A percentile compares a stretch with the other conserved stretches of the same genome.
These are phyloP conservation scores for Byssothecium circinans DNA, from an alignment of 2,329 filamentous ascomycete species.

Conservation along the genomic window DNA sequence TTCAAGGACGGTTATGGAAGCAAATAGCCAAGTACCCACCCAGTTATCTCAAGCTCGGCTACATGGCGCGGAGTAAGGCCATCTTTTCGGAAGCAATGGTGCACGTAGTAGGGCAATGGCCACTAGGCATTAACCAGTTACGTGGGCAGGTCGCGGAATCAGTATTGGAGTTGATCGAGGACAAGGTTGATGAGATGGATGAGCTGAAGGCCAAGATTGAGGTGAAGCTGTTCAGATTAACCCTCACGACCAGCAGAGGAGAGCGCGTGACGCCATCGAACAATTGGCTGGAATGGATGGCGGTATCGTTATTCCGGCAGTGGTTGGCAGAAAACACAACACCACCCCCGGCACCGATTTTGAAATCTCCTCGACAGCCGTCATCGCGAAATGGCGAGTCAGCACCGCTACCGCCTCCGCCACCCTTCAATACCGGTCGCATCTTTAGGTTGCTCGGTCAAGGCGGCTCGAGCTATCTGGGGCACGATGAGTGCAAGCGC, in stretches of 20 bases:
- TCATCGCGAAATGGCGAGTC: conserved; percentile 20
- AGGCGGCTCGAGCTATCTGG: conserved; percentile 66
- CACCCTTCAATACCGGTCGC: conserved; percentile 65
- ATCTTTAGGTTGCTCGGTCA: conserved; percentile 78
- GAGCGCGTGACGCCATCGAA: conserved; percentile 80
- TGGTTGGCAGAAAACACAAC: conserved; percentile 92
- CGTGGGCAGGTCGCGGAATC: conserved; percentile 68
- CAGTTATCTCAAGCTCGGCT: conserved; percentile 86
- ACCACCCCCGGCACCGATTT: conserved; percentile 61
- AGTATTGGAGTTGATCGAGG: conserved; percentile 87
- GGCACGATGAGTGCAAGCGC: conserved; percentile 84
- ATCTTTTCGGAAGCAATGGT: conserved; percentile 79
- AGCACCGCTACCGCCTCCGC: conserved; percentile 35
- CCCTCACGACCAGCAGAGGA: conserved; percentile 74
- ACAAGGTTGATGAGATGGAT: conserved; percentile 90
- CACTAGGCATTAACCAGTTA: conserved; percentile 74
- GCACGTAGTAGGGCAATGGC: conserved; percentile 95
- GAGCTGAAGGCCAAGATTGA: conserved; percentile 81
- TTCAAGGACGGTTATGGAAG: conserved; percentile 88
- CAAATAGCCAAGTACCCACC: conserved; percentile 96
- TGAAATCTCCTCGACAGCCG: conserved; percentile 48
- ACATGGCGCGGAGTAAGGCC: conserved; percentile 77
- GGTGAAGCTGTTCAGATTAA: conserved; percentile 77
- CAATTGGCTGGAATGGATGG: conserved; percentile 87
- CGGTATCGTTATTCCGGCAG: conserved; percentile 82